Percentiles rank a stretch among this genome's conserved stretches.
phyloP scores from a whole-genome alignment of 75 land plant species.

The Picea glauca region DNA sequence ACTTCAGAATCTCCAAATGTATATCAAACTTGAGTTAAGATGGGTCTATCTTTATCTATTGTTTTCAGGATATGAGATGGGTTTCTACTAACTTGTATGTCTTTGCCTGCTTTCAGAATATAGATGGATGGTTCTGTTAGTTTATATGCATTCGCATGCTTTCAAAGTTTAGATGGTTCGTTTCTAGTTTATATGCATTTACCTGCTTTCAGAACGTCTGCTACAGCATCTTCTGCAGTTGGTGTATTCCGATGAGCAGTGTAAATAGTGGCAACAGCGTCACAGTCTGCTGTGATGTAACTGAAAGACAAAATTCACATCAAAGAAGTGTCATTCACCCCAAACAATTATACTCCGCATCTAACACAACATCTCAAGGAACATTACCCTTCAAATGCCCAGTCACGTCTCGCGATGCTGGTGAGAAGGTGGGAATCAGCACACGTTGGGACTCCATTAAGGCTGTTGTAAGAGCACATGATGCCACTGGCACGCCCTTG shows the following conservation, averaged over 20 bases:
- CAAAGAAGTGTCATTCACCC: background rate
- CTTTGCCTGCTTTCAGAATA: too few relatives aligned
- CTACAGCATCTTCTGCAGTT: constrained; percentile 48
- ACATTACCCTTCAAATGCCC: constrained; percentile 81
- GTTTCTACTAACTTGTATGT: too few relatives aligned
- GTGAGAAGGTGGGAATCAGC: constrained; percentile 73
- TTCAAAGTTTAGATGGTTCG: too few relatives aligned
- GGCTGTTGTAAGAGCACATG: constrained; percentile 82
- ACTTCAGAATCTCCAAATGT: too few relatives aligned
- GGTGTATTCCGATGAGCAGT: constrained; percentile 22
- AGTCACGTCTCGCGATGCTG: constrained; percentile 47
- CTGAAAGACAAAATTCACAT: constrained; percentile 11
- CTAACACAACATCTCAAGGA: background rate
- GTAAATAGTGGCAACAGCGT: constrained; percentile 38
- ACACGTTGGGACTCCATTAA: constrained; percentile 84
- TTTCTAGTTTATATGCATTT: background rate
- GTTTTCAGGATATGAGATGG: too few relatives aligned
- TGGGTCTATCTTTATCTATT: too few relatives aligned
- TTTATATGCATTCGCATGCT: too few relatives aligned
- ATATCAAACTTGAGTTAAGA: too few relatives aligned
- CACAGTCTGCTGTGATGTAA: constrained; percentile 53
- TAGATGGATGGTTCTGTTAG: too few relatives aligned
- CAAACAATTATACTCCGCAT: background rate
- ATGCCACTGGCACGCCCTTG: constrained; percentile 63
- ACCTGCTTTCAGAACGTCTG: constrained; percentile 44